Conservation (phyloP, 2,329 filamentous ascomycete genomes). For the Sporothrix globosa region DNA sequence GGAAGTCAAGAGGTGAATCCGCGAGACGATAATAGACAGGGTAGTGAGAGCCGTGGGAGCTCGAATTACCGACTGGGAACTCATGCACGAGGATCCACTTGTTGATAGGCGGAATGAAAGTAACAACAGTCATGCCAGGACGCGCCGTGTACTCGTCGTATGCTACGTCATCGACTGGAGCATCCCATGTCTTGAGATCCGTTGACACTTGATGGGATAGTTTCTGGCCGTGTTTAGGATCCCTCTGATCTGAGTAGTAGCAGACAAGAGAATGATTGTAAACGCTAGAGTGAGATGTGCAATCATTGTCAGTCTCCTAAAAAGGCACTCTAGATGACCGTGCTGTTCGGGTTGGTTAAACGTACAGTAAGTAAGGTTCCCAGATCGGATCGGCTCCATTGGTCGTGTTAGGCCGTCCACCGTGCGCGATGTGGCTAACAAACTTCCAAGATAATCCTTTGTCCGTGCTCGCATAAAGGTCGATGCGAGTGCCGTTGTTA, state of each 20-base stretch:
- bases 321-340: neutral
- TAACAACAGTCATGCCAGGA: slow-evolving; percentile 3
- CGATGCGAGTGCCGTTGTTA: slow-evolving; percentile 1
- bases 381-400: slow-evolving; percentile 1
- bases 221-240: neutral
- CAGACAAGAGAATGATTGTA: neutral
- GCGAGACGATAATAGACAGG: neutral
- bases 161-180: slow-evolving; percentile 1
- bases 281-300: neutral
- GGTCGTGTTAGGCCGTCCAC: slow-evolving; percentile 7
- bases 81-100: slow-evolving; percentile 9
- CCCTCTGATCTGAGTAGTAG: slow-evolving; percentile 1
- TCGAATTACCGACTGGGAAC: neutral
- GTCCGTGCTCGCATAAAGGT: slow-evolving; percentile 11
- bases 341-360: neutral
- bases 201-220: slow-evolving; percentile 9
- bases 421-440: neutral
- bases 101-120: neutral
- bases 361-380: slow-evolving; percentile 1
- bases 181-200: neutral
- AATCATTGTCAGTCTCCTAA: neutral
- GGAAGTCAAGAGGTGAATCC: slow-evolving; percentile 2
- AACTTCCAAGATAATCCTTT: neutral
- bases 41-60: slow-evolving; percentile 3
- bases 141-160: slow-evolving; percentile 5